These are phyloP conservation scores for Naganishia vaughanmartiniae DNA, from an alignment of 768 basidiomycete species.

Conservation along the genomic window DNA sequence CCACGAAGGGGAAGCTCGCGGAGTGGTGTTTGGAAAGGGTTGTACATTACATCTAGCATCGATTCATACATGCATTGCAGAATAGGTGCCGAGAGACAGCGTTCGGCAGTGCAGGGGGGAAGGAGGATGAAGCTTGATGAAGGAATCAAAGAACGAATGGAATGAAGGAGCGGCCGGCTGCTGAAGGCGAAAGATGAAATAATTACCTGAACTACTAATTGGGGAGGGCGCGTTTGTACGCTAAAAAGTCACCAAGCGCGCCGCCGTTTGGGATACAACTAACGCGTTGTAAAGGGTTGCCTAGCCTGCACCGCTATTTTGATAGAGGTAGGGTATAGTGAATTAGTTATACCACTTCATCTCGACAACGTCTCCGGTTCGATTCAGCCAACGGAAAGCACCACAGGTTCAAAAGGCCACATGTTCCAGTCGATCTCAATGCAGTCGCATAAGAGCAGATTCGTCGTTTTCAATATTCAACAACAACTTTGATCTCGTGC, in stretches of 20 bases:
- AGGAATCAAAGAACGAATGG: no score
- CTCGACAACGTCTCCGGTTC: background rate
- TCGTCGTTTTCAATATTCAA: background rate
- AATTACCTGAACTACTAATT: no score
- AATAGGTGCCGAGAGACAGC: background rate
- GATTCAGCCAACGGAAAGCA: no score
- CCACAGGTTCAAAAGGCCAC: background rate
- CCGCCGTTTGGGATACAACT: background rate
- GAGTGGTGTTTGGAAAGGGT: background rate
- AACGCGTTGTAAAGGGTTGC: background rate
- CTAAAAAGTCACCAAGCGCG: no score
- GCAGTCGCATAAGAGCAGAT: background rate
- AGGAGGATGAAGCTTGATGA: no score
- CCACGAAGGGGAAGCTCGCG: no score
- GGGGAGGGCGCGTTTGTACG: no score
- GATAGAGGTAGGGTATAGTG: background rate
- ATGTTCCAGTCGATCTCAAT: background rate
- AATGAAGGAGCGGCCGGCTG: no score
- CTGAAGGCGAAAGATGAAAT: no score
- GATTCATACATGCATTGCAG: background rate
- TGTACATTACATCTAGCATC: background rate
- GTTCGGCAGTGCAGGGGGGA: no score
- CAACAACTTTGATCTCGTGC: constrained; percentile 7
- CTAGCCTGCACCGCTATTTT: no score
- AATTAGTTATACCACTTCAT: background rate